Conservation (phyloP, 2,329 filamentous ascomycete genomes). For the Zelopaecilomyces penicillatus region DNA sequence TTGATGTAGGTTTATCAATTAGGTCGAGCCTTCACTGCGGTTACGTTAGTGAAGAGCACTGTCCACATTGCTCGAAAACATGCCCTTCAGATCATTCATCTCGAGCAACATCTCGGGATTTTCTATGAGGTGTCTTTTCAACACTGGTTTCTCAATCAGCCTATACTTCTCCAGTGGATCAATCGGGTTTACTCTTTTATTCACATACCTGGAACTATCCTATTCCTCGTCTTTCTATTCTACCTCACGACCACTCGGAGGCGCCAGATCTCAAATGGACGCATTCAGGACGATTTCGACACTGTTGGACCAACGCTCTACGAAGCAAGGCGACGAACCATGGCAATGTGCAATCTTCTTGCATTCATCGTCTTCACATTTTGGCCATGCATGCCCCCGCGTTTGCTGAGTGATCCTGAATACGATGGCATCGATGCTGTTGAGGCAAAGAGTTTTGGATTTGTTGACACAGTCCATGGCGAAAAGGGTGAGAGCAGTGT, state of each 20-base stretch:
- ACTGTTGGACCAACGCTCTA: conserved; percentile 39
- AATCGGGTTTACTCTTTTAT: conserved; percentile 71
- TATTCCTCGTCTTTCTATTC: conserved; percentile 57
- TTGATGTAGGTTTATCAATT: conserved; percentile 59
- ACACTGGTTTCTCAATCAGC: conserved; percentile 37
- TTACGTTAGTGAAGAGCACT: conserved; percentile 59
- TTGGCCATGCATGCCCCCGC: conserved; percentile 57
- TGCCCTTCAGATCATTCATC: conserved; percentile 56
- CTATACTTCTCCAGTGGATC: conserved; percentile 55
- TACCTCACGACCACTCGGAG: conserved; percentile 60
- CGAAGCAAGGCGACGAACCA: conserved; percentile 47
- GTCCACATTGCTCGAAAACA: conserved; percentile 61
- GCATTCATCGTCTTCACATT: conserved; percentile 55
- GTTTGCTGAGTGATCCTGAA: conserved; percentile 46
- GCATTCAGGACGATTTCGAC: conserved; percentile 20
- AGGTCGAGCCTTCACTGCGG: conserved; percentile 61
- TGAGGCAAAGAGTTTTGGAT: conserved; percentile 52
- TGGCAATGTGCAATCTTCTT: conserved; percentile 53
- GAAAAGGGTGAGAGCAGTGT: conserved; percentile 48
- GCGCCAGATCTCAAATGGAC: conserved; percentile 25
- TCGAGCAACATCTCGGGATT: conserved; percentile 56
- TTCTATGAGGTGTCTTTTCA: conserved; percentile 60
- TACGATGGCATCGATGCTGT: conserved; percentile 47
- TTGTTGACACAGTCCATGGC: conserved; percentile 53
- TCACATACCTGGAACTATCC: conserved; percentile 68